phyloP scores from a whole-genome alignment of 345 rosid species.

The Populus davidiana region DNA sequence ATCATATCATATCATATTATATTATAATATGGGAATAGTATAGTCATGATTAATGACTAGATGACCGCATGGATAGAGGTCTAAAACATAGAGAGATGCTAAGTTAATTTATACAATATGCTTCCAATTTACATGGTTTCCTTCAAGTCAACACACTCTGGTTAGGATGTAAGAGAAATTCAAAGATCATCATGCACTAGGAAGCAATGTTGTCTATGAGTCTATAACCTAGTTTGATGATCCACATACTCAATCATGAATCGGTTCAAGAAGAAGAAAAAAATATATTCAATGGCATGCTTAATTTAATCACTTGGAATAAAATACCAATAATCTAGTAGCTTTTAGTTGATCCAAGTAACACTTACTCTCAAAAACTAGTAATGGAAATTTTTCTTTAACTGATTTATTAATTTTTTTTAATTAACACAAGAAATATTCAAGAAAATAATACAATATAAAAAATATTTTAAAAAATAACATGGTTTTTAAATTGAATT shows the following conservation, averaged over 20 bases:
- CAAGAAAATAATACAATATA: rapidly evolving
- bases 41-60: constrained; percentile 1
- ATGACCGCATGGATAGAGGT: not conserved
- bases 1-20: not conserved
- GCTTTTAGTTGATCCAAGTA: no score
- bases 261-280: no score
- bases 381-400: no score
- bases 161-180: not conserved
- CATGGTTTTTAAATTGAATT: rapidly evolving
- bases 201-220: not conserved
- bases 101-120: not conserved
- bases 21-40: constrained; percentile 2
- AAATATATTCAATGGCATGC: not conserved
- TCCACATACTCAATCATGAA: not conserved
- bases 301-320: not conserved
- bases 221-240: not conserved
- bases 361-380: no score
- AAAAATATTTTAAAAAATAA: no score
- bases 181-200: not conserved
- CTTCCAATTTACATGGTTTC: not conserved
- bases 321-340: no score
- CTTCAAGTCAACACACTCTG: not conserved
- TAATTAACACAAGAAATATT: no score
- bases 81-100: not conserved
- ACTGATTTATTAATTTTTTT: no score